Evolutionary conservation across 768 basidiomycete genomes (phyloP).

Genomic region (Tulasnella sp.): DNA sequence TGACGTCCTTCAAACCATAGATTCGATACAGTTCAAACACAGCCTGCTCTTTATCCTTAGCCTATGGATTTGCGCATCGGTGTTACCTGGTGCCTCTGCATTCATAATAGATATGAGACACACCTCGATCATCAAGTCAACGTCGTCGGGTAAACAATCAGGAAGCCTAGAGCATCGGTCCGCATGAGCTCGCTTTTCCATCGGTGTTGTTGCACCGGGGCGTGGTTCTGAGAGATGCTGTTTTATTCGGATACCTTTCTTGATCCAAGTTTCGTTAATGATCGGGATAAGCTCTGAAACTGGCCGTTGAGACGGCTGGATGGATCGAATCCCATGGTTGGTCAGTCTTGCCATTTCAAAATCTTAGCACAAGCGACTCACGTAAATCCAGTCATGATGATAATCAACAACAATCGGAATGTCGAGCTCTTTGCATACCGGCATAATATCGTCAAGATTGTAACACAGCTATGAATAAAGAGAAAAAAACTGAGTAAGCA

Average conservation of each 20-base stretch:
- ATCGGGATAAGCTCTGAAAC: conserved; percentile 56
- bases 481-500: not conserved
- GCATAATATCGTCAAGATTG: conserved; percentile 77
- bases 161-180: conserved; percentile 67
- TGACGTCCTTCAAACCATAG: conserved; percentile 56
- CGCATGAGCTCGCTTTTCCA: conserved; percentile 79
- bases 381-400: conserved; percentile 62
- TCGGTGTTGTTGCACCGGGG: conserved; percentile 66
- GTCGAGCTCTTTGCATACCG: conserved; percentile 68
- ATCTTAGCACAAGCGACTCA: conserved; percentile 21
- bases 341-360: not conserved
- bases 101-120: not conserved
- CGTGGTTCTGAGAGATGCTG: conserved; percentile 88
- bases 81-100: not conserved
- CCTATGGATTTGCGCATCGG: conserved; percentile 25
- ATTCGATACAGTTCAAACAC: conserved; percentile 74
- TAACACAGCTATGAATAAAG: conserved; percentile 54
- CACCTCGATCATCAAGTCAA: conserved; percentile 80
- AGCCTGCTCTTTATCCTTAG: conserved; percentile 88
- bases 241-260: conserved; percentile 73
- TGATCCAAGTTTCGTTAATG: conserved; percentile 58
- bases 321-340: not conserved
- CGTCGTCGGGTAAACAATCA: conserved; percentile 47
- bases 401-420: conserved; percentile 65
- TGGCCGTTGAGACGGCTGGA: conserved; percentile 31